Percentiles rank a stretch among this genome's conserved stretches.
These are phyloP conservation scores for Penicillium digitatum DNA, from an alignment of 2,329 filamentous ascomycete species.

Conservation along the genomic window DNA sequence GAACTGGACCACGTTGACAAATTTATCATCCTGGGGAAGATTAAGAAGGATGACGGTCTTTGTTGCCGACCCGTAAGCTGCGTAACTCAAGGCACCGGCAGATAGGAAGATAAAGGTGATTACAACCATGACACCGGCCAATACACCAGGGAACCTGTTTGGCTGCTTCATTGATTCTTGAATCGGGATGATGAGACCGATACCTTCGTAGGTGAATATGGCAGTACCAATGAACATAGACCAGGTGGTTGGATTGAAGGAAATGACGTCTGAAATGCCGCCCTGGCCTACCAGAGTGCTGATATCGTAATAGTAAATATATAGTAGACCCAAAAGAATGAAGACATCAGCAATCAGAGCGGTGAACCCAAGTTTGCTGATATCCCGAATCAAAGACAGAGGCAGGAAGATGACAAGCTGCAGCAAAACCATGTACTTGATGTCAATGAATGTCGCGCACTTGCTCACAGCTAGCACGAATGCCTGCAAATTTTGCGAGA, in stretches of 20 bases:
- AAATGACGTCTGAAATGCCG: constrained; percentile 73
- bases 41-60: constrained; percentile 97
- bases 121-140: constrained; percentile 88
- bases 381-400: constrained; percentile 89
- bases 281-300: constrained; percentile 73
- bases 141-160: constrained; percentile 81
- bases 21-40: constrained; percentile 87
- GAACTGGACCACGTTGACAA: constrained; percentile 94
- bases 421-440: constrained; percentile 86
- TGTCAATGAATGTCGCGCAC: constrained; percentile 78
- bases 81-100: constrained; percentile 91
- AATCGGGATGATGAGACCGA: constrained; percentile 95
- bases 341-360: constrained; percentile 91
- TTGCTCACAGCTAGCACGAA: constrained; percentile 89
- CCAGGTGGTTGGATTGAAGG: constrained; percentile 90
- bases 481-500: constrained; percentile 89
- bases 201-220: constrained; percentile 98
- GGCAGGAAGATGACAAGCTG: constrained; percentile 95
- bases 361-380: constrained; percentile 94
- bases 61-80: constrained; percentile 89
- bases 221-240: constrained; percentile 97
- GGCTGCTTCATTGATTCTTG: constrained; percentile 95
- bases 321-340: constrained; percentile 85
- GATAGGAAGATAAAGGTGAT: constrained; percentile 87
- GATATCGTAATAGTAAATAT: constrained; percentile 94